Evolutionary conservation across 148 eudicot species (phyloP).

Genomic region (Amaranthus hypochondriacus): DNA sequence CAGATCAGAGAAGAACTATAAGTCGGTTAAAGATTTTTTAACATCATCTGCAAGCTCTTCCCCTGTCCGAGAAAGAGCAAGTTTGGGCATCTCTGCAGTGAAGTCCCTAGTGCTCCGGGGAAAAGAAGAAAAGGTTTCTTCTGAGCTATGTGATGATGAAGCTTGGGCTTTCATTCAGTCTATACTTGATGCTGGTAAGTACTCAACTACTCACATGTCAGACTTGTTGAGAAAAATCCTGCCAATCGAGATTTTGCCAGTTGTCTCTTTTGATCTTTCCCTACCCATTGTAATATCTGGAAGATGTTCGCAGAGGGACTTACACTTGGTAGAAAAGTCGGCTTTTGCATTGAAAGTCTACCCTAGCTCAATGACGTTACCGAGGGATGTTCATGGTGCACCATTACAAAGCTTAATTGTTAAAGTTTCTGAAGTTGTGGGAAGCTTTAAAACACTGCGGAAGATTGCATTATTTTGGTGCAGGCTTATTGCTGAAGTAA

Average conservation of each 20-base stretch:
- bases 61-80: constrained; percentile 76
- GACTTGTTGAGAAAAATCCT: not conserved
- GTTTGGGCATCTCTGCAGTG: constrained; percentile 63
- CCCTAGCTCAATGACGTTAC: constrained; percentile 40
- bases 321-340: constrained; percentile 50
- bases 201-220: constrained; percentile 18
- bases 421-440: constrained; percentile 80
- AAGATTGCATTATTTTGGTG: constrained; percentile 83
- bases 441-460: constrained; percentile 68
- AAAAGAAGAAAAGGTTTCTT: constrained; percentile 59
- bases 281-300: constrained; percentile 64
- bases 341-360: constrained; percentile 39
- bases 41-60: constrained; percentile 68
- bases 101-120: constrained; percentile 75
- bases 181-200: constrained; percentile 68
- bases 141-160: constrained; percentile 64
- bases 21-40: constrained; percentile 66
- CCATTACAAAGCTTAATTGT: constrained; percentile 73
- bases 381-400: constrained; percentile 89
- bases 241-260: constrained; percentile 8
- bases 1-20: constrained; percentile 61
- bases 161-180: constrained; percentile 56
- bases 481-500: constrained; percentile 80
- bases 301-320: constrained; percentile 92
- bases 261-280: constrained; percentile 45